Base-by-base conservation (phyloP, 2,329 filamentous ascomycete species). In the Fusarium odoratissimum region DNA sequence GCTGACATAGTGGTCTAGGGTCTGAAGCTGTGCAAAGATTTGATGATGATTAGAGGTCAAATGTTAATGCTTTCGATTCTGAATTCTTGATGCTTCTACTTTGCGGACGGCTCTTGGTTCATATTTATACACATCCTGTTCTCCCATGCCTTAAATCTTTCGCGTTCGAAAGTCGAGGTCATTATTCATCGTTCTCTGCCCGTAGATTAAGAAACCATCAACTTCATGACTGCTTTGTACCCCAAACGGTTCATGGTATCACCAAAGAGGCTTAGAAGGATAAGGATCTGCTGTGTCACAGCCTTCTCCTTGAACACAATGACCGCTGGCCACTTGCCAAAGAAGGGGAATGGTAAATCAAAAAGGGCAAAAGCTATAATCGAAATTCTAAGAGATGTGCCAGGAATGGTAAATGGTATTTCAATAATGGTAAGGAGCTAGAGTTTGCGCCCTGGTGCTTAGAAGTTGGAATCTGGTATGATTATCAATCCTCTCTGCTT, bases 401-500 rank as follows among this genome's bases (percentile, higher is more conserved):
- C 13, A 3, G 11, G 31, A 56, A 35, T 9, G 17, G 54, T 13
- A n/a, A 56, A 5, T 17, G 54, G 17, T 45, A 2, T 2, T n/a
- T 41, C 17, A 5, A 13, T 28, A 23, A 44, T 8, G 37, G 42
- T 1, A 55, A 56, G 6, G 35, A 17, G 21, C 40, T 8, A 41
- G 21, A 1, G 6, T 33, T 6, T 59, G 11, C 40, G 9, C 9
- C 16, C 35, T 30, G n/a, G 25, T 12, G 17, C 11, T 12, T 25
- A 25, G 25, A 25, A 25, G 25, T 25, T 13, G 40, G n/a, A 33
- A 28, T 6, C 21, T 49, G 31, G 31, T 14, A 10, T 60, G 56
- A 64, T 64, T 60, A 64, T 64, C 61, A 60, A 60, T 54, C 61
- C 12, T 13, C 28, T 60, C 40, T 45, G 56, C 61, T 60, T 64